Conservation (phyloP, 208 protist genomes). For the Wallacemonas rigidus region DNA sequence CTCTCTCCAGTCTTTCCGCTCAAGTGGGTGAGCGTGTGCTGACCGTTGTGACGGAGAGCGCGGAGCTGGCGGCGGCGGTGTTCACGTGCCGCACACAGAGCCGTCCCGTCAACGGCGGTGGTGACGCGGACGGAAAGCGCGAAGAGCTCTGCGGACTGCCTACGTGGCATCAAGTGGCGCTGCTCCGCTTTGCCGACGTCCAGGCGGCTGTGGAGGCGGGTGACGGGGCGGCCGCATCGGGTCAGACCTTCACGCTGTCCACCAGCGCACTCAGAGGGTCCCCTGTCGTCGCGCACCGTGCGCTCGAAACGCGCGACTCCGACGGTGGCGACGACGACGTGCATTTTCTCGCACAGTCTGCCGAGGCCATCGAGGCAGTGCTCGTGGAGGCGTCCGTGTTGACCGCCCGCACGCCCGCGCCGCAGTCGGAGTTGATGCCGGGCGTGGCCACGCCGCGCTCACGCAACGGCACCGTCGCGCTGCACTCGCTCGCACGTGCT, state of each 20-base stretch:
- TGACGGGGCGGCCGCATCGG: neutral
- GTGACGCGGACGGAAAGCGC: no score
- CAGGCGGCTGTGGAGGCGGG: neutral
- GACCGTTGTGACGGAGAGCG: slow-evolving; percentile 35
- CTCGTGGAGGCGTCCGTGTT: neutral
- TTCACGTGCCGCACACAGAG: slow-evolving; percentile 12
- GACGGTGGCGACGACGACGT: neutral
- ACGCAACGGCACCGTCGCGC: neutral
- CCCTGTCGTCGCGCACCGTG: neutral
- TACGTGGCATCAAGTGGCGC: neutral
- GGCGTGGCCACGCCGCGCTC: neutral
- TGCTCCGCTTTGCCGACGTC: neutral
- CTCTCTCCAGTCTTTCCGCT: slow-evolving; percentile 27
- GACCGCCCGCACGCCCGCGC: neutral
- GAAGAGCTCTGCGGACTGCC: neutral
- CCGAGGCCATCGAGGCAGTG: neutral
- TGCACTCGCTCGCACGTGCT: slow-evolving; percentile 24
- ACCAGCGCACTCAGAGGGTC: neutral
- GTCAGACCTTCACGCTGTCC: slow-evolving; percentile 10
- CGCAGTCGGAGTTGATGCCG: neutral
- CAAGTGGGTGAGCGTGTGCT: slow-evolving; percentile 34
- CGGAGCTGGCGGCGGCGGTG: slow-evolving; percentile 26
- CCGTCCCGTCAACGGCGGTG: no score
- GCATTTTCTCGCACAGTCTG: neutral
- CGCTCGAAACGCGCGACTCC: neutral